Evolutionary conservation across 1,284 basidiomycete genomes (phyloP).

Genomic region (Dichomitus squalens): DNA sequence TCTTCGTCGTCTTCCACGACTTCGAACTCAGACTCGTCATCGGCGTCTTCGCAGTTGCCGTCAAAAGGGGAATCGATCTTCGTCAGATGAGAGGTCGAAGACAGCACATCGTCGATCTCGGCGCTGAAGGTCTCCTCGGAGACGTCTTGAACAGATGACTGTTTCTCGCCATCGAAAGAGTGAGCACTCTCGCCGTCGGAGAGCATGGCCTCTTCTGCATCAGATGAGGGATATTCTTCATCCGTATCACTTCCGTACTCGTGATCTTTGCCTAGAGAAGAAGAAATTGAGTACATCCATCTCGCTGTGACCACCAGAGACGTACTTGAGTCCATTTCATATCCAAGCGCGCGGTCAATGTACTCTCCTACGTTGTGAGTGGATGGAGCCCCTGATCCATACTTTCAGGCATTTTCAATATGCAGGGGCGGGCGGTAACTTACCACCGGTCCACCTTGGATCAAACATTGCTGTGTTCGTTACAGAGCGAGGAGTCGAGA

Average conservation of each 20-base stretch:
- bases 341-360: background rate
- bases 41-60: background rate
- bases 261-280: background rate
- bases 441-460: no score
- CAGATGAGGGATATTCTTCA: background rate
- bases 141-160: background rate
- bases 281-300: background rate
- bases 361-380: background rate
- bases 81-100: background rate
- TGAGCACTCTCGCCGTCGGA: background rate
- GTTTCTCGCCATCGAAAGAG: background rate
- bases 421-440: no score
- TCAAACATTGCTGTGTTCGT: no score
- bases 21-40: background rate
- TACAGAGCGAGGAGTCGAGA: no score
- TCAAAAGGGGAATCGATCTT: background rate
- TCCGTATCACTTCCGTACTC: background rate
- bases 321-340: background rate
- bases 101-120: background rate
- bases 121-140: background rate
- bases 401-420: no score
- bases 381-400: background rate
- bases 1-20: background rate
- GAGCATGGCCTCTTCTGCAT: background rate
- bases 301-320: background rate